Percentiles rank a stretch among this genome's conserved stretches.
Evolutionary conservation across 805 yeast species (phyloP).

Genomic region (Ogataea trehalophila): DNA sequence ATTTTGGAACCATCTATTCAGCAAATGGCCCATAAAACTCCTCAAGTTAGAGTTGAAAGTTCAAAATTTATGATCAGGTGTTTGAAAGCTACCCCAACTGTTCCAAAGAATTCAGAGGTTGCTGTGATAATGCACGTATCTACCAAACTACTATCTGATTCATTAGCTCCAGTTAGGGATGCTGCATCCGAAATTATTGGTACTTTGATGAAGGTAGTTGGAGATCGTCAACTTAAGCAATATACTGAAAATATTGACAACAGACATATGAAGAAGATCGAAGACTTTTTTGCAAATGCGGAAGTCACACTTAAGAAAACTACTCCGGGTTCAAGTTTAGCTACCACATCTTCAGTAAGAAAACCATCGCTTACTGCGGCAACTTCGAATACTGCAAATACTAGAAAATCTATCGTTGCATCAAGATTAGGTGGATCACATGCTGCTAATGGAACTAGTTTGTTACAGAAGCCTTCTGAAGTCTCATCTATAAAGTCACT

Average conservation of each 20-base stretch:
- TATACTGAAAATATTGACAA: slow-evolving; percentile 69
- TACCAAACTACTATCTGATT: slow-evolving; percentile 67
- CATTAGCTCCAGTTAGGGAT: slow-evolving; percentile 78
- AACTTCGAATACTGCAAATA: neutral
- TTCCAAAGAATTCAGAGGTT: slow-evolving; percentile 51
- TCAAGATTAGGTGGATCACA: neutral
- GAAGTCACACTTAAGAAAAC: slow-evolving; percentile 42
- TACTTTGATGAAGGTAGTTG: slow-evolving; percentile 75
- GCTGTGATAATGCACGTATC: slow-evolving; percentile 53
- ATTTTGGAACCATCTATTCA: slow-evolving; percentile 55
- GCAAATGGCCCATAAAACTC: slow-evolving; percentile 71
- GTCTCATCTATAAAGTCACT: slow-evolving; percentile 9
- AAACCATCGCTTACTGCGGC: slow-evolving; percentile 1
- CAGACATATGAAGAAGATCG: slow-evolving; percentile 60
- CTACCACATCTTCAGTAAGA: neutral
- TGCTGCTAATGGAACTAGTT: neutral
- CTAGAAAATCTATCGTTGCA: neutral
- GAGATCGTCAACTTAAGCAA: slow-evolving; percentile 59
- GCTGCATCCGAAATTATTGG: slow-evolving; percentile 78
- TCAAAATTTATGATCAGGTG: slow-evolving; percentile 61
- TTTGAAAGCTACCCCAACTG: slow-evolving; percentile 41
- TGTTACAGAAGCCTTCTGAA: slow-evolving; percentile 2
- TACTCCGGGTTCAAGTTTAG: neutral
- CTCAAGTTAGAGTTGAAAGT: slow-evolving; percentile 73
- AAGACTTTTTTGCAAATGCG: slow-evolving; percentile 50